Evolutionary conservation across 2,329 filamentous ascomycete species (phyloP).

Genomic region (Penicillium sp.): DNA sequence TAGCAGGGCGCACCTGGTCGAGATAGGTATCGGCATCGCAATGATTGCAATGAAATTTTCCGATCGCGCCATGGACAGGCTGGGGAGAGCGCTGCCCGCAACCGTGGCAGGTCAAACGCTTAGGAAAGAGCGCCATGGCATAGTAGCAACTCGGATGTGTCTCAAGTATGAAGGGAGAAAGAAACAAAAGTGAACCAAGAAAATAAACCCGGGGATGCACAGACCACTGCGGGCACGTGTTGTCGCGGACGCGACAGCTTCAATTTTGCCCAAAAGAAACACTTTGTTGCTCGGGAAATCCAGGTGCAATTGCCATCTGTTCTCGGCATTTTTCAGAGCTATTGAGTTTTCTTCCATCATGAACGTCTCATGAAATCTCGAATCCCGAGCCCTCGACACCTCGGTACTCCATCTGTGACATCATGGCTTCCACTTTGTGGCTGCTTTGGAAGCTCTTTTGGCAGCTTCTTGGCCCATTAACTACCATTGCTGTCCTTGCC

Average conservation of each 20-base stretch:
- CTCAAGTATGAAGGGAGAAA: slow-evolving; percentile 12
- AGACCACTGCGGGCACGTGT: slow-evolving; percentile 21
- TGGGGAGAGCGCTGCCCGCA: slow-evolving; percentile 66
- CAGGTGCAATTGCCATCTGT: neutral
- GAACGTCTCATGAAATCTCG: neutral
- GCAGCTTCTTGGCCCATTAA: slow-evolving; percentile 7
- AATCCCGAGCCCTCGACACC: neutral
- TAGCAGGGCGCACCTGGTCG: slow-evolving; percentile 63
- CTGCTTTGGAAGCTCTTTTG: slow-evolving; percentile 5
- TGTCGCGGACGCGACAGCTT: slow-evolving; percentile 13
- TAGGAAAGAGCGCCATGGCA: slow-evolving; percentile 43
- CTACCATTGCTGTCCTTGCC: slow-evolving; percentile 6
- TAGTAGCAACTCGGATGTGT: slow-evolving; percentile 11
- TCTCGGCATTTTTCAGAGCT: neutral
- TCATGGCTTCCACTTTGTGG: slow-evolving; percentile 14
- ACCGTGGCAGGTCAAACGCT: slow-evolving; percentile 70
- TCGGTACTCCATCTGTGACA: slow-evolving; percentile 9
- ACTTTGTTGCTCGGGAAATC: neutral
- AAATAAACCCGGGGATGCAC: slow-evolving; percentile 18
- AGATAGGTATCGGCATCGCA: slow-evolving; percentile 88
- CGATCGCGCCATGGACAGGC: slow-evolving; percentile 54
- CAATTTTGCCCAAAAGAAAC: slow-evolving; percentile 8
- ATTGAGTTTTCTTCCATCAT: neutral
- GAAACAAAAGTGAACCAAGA: slow-evolving; percentile 1
- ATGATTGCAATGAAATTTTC: slow-evolving; percentile 66